Base-by-base conservation (phyloP, 2,329 filamentous ascomycete genomes). In the Phaeomoniella chlamydospora region DNA sequence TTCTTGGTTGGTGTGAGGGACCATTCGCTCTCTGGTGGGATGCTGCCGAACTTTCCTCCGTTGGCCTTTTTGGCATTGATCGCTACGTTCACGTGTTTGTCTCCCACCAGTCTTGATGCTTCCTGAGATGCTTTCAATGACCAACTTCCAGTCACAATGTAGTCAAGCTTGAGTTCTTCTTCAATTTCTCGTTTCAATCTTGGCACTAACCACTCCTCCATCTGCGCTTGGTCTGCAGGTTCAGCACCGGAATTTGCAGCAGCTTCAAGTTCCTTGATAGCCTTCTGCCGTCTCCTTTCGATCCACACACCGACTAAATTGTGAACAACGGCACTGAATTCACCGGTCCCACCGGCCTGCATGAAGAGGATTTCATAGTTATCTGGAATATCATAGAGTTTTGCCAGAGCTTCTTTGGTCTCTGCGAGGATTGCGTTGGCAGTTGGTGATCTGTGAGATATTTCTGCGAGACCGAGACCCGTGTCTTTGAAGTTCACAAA, bases 301-400 rank as follows among this genome's bases (percentile, higher is more conserved):
- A 93, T 77, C 87, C 86, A 94, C 41, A 80, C 70, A 16, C 77
- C 72, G 32, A 90, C 78, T 37, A 94, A 62, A 62, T 94, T 92
- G 61, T 90, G 88, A 3, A 84, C 72, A 4, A 77, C 76, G 18
- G 85, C 81, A 37, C 80, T 77, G 65, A 94, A 94, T 61, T 87
- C 74, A 41, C 86, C 86, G 34, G 70, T 84, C 42, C 87, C 88
- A 39, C 88, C 87, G 41, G 73, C 83, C 56, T 90, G 82, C 68
- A 93, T 80, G 58, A 93, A 88, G 14, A 94, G 61, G 37, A 94
- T 71, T 41, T 94, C 85, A 60, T 94, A 94, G 55, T 82, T 77
- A 45, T 80, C 73, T 3, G 86, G 85, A 38, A 96, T 79, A 48
- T 88, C 80, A 38, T 94, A 77, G 46, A 83, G 80, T 15, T 64